Conservation (phyloP, 108 stramenopile genomes). For the Chaetoceros tenuissimus region DNA sequence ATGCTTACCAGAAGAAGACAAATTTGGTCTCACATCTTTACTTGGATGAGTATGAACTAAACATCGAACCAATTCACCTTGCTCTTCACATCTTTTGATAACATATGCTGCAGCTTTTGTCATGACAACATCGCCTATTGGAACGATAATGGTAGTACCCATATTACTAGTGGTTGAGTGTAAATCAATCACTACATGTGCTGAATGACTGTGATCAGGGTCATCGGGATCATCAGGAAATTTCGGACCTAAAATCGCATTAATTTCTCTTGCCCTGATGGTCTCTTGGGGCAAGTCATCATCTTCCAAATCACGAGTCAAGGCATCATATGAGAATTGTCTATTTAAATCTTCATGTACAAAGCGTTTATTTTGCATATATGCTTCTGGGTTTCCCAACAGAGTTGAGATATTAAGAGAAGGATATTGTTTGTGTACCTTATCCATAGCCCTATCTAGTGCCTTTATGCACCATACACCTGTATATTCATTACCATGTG, state of each 20-base stretch:
- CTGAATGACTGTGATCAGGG: conserved; percentile 1
- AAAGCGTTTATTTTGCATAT: conserved; percentile 66
- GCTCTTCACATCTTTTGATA: conserved; percentile 25
- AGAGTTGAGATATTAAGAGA: conserved; percentile 40
- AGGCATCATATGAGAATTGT: conserved; percentile 45
- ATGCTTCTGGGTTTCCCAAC: conserved; percentile 66
- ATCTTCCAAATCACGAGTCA: conserved; percentile 1
- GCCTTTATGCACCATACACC: conserved; percentile 70
- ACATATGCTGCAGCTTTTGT: conserved; percentile 72
- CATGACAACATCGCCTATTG: conserved; percentile 54
- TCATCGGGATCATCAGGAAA: conserved; percentile 5
- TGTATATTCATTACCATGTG: conserved; percentile 88
- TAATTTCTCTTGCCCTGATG: conserved; percentile 54
- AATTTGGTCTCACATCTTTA: conserved; percentile 48
- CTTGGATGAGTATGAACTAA: conserved; percentile 55
- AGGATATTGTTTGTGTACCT: conserved; percentile 16
- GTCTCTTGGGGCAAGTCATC: conserved; percentile 31
- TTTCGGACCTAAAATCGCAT: conserved; percentile 70
- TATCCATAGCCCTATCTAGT: conserved; percentile 18
- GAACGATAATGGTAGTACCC: conserved; percentile 69
- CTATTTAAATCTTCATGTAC: conserved; percentile 74
- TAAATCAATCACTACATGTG: conserved; percentile 68
- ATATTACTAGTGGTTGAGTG: conserved; percentile 82
- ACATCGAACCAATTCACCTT: conserved; percentile 26
- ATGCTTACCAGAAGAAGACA: conserved; percentile 54